Conservation (phyloP, 176 grass and related monocot genomes). For the Hordeum marinum region DNA sequence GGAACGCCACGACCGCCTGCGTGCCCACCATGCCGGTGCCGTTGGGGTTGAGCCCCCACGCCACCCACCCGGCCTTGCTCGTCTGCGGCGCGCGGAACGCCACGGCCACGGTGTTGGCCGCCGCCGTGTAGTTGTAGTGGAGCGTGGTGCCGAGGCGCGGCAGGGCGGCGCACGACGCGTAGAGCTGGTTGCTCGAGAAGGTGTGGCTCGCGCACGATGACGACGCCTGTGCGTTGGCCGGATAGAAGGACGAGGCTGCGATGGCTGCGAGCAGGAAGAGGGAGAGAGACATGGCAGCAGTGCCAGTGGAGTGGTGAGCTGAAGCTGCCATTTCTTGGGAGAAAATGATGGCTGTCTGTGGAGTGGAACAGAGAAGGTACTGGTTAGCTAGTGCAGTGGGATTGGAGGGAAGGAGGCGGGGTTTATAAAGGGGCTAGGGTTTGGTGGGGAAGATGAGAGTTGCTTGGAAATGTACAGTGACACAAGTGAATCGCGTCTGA, state of each 20-base stretch:
- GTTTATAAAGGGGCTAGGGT: background rate
- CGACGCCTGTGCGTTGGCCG: background rate
- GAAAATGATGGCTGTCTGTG: background rate
- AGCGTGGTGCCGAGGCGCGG: conserved; percentile 69
- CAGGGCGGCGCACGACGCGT: conserved; percentile 60
- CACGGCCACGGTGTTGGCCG: conserved; percentile 30
- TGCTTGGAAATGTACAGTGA: conserved; percentile 4
- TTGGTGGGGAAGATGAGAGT: conserved; percentile 30
- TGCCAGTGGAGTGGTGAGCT: background rate
- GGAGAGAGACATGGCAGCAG: background rate
- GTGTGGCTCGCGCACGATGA: conserved; percentile 53
- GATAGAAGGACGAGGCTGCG: background rate
- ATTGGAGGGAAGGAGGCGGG: background rate
- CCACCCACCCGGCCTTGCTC: conserved; percentile 48
- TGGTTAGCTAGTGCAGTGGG: background rate
- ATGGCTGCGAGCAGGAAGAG: background rate
- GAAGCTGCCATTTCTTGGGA: conserved; percentile 26
- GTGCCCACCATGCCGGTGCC: conserved; percentile 68
- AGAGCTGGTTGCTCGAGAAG: conserved; percentile 56
- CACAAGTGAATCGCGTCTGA: background rate
- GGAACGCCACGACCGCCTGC: conserved; percentile 68
- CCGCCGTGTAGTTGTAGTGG: conserved; percentile 63
- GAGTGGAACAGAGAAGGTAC: background rate
- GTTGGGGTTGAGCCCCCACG: conserved; percentile 80
- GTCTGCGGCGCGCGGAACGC: conserved; percentile 70